Evolutionary conservation across 129 eudicot species (phyloP), one percentile per base, ranked within the genome.

Genomic region (Cynara cardunculus): DNA sequence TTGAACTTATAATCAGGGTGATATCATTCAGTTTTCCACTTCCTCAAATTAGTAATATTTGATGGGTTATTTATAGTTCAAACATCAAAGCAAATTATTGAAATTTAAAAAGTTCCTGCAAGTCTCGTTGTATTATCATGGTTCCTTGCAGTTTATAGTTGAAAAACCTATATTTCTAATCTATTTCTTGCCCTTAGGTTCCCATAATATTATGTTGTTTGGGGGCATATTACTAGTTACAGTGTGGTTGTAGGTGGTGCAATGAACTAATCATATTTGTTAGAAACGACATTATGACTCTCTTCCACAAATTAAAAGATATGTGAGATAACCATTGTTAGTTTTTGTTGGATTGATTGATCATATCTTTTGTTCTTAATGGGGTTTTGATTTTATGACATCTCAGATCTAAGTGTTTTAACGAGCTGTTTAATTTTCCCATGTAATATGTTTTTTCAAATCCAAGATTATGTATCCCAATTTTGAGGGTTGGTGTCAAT

Each of bases 181-280:
- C 18, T 41, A 19, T 39, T 26, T 35, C 21, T 35, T 73, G 25
- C 67, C 49, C 35, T 81, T 69, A 39, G 25, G 30, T 64, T 71
- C 67, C 18, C 67, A 6, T 77, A 25, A 18, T 76, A 72, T 28
- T 80, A 62, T 49, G 18, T n/a, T 65, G 44, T 72, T 73, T 62
- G 46, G 24, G 67, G 31, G 62, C 8, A 73, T 39, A 26, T 35
- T 28, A 37, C 30, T 69, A 69, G 64, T 44, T 26, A 41, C 13
- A 6, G 4, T 3, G 30, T 78, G 82, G 82, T 69, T 27, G 74
- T 26, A 39, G 37, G 39, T 39, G 66, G 53, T 39, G 44, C 44
- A 39, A 37, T 66, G n/a, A 66, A 27, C 81, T 24, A 11, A 67
- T 66, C 19, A 24, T 49, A 30, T 30, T 21, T 78, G 82, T 21